These are phyloP conservation scores for Aspergillus sp. DNA, from an alignment of 2,329 filamentous ascomycete species.

Conservation along the genomic window DNA sequence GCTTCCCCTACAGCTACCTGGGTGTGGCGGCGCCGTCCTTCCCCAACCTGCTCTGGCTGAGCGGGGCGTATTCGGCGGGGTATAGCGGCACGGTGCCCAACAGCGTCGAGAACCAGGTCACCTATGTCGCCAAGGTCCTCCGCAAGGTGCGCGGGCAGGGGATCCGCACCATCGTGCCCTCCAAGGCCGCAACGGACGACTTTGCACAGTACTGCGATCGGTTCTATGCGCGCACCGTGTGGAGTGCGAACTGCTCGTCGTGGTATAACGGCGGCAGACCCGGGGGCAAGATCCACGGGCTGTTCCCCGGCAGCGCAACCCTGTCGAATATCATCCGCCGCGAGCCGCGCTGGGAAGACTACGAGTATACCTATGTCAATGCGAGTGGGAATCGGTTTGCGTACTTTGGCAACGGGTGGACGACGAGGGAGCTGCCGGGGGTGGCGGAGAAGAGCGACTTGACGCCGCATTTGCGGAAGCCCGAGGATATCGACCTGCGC, in stretches of 20 bases:
- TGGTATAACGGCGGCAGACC: conserved; percentile 64
- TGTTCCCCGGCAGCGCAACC: conserved; percentile 61
- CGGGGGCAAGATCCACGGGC: conserved; percentile 56
- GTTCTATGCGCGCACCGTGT: conserved; percentile 46
- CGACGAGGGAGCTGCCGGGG: conserved; percentile 44
- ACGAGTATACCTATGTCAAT: conserved; percentile 44
- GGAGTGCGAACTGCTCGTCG: conserved; percentile 50
- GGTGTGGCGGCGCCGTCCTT: conserved; percentile 57
- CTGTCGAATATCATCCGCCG: conserved; percentile 52
- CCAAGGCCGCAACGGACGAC: conserved; percentile 53
- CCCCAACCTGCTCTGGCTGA: conserved; percentile 59
- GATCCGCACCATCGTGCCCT: conserved; percentile 54
- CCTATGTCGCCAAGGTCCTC: conserved; percentile 58
- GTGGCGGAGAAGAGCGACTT: conserved; percentile 38
- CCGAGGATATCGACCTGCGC: conserved; percentile 51
- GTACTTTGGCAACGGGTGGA: conserved; percentile 63
- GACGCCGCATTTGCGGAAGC: conserved; percentile 54
- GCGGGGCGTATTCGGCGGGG: conserved; percentile 53
- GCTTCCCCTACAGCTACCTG: conserved; percentile 61
- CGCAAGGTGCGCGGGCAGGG: conserved; percentile 60
- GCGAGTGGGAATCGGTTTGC: conserved; percentile 36
- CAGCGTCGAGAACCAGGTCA: conserved; percentile 56
- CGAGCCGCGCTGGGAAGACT: conserved; percentile 54
- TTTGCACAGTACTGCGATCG: conserved; percentile 37
- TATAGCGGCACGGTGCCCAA: conserved; percentile 60